phyloP scores from a whole-genome alignment of 2,329 filamentous ascomycete species.

The Penicillium concentricum region DNA sequence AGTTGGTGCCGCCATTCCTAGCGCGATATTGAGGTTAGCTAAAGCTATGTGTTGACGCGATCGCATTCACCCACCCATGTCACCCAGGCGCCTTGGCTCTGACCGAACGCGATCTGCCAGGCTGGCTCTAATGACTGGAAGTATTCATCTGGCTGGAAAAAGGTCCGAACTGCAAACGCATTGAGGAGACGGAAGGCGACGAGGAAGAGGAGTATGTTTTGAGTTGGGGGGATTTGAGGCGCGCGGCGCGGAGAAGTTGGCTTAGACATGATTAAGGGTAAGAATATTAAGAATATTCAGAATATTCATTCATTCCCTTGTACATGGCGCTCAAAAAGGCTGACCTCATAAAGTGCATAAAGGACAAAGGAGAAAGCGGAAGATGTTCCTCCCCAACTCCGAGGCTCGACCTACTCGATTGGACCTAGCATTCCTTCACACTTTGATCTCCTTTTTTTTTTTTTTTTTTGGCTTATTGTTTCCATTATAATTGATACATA shows the following conservation, averaged over 20 bases:
- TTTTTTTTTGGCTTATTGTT: background rate
- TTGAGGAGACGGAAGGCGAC: constrained; percentile 76
- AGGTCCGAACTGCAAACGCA: constrained; percentile 75
- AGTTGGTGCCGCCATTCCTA: constrained; percentile 92
- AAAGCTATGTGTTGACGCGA: background rate
- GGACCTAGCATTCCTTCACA: background rate
- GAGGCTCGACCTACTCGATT: background rate
- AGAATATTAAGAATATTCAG: background rate
- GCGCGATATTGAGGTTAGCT: constrained; percentile 5
- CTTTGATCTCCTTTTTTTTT: background rate
- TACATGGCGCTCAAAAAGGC: constrained; percentile 3
- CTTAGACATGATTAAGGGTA: constrained; percentile 5
- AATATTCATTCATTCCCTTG: background rate
- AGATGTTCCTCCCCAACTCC: background rate
- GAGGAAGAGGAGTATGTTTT: constrained; percentile 40
- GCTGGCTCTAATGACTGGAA: constrained; percentile 95
- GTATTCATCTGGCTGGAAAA: constrained; percentile 98
- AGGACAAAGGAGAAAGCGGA: background rate
- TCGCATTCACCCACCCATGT: constrained; percentile 72
- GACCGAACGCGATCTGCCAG: constrained; percentile 83
- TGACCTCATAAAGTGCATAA: background rate
- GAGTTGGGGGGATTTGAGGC: constrained; percentile 8
- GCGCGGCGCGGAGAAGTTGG: constrained; percentile 10
- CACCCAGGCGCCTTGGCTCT: constrained; percentile 77
- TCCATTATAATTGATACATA: background rate